phyloP scores from a whole-genome alignment of 768 basidiomycete genomes.

The Amanita brunnescens region DNA sequence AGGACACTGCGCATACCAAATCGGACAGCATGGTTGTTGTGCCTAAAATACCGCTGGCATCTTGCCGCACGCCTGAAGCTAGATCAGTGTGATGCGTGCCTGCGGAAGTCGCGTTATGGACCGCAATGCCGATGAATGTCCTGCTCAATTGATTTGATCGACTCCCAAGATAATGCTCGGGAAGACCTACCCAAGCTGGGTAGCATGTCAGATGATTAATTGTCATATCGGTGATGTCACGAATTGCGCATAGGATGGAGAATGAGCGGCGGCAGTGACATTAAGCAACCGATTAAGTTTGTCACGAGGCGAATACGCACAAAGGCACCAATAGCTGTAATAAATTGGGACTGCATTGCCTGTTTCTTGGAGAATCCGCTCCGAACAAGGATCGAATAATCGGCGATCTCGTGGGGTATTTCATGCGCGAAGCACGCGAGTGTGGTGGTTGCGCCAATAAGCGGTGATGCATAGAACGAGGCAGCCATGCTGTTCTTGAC shows the following conservation, averaged over 20 bases:
- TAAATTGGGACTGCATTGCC: conserved; percentile 89
- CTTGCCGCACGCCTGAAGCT: conserved; percentile 68
- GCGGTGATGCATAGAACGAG: conserved; percentile 92
- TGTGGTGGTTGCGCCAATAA: conserved; percentile 92
- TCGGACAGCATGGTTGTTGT: conserved; percentile 75
- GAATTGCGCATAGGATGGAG: conserved; percentile 7
- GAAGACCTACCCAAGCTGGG: conserved; percentile 32
- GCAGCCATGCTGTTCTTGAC: conserved; percentile 70
- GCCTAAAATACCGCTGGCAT: conserved; percentile 70
- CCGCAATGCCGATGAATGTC: conserved; percentile 82
- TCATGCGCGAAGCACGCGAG: conserved; percentile 93
- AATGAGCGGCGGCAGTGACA: background rate
- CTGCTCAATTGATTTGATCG: conserved; percentile 25
- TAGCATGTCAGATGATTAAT: conserved; percentile 4
- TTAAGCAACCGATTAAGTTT: background rate
- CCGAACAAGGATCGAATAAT: conserved; percentile 87
- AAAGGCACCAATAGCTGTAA: conserved; percentile 89
- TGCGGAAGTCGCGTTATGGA: conserved; percentile 65
- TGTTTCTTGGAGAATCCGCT: conserved; percentile 87
- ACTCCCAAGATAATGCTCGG: background rate
- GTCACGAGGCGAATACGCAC: conserved; percentile 38
- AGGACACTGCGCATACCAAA: conserved; percentile 47
- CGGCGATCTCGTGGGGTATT: conserved; percentile 96
- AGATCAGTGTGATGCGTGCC: conserved; percentile 43
- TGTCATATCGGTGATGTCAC: conserved; percentile 1